These are phyloP conservation scores for Pelargonium fulgidum DNA, from an alignment of 441 rosid species.

Conservation along the genomic window DNA sequence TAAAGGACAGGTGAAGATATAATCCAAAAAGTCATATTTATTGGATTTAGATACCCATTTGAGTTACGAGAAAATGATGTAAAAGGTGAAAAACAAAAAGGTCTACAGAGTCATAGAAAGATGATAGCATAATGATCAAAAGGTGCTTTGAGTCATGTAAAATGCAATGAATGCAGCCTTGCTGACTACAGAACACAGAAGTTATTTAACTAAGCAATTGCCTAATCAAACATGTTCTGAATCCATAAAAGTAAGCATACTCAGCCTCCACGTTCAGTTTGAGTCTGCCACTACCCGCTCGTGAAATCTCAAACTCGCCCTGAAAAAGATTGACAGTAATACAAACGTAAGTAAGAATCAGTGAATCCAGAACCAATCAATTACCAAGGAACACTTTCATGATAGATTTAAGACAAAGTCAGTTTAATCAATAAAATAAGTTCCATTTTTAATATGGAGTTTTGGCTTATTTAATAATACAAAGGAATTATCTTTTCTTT, in stretches of 20 bases:
- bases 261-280: conserved; percentile 70
- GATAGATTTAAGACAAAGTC: no score
- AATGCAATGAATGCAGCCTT: conserved; percentile 2
- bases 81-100: neutral
- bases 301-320: conserved; percentile 71
- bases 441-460: neutral
- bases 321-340: conserved; percentile 26
- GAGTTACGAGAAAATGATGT: neutral
- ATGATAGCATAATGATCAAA: neutral
- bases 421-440: no score
- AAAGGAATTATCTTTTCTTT: neutral
- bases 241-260: conserved; percentile 41
- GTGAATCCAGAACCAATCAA: conserved; percentile 2
- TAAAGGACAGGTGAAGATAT: neutral
- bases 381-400: neutral
- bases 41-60: neutral
- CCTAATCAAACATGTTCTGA: conserved; percentile 17
- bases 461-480: neutral
- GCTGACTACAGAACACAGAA: conserved; percentile 9
- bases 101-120: neutral
- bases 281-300: conserved; percentile 55
- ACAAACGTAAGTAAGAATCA: conserved; percentile 12
- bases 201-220: neutral
- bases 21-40: conserved; percentile 2
- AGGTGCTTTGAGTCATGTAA: conserved; percentile 3